Evolutionary conservation across 192 early-diverging fungal species (phyloP), one percentile per base, ranked within the genome.

Genomic region (Mortierella antarctica): DNA sequence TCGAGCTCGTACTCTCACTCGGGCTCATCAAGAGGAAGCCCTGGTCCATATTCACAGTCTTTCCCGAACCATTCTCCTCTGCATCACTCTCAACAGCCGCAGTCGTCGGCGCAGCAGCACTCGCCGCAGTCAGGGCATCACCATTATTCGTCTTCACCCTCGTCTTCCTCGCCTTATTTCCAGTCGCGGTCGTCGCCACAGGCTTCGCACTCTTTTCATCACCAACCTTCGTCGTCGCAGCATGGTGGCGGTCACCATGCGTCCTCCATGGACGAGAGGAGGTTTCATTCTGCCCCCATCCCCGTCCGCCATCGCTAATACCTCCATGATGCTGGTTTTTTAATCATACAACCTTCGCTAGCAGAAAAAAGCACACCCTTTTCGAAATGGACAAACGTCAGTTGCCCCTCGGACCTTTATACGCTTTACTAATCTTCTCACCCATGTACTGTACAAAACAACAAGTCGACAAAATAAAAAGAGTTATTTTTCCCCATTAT

Each of bases 271-370:
- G 77, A 80, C 5, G 77, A 80, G 13, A 21, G 77, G 50, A 57
- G 77, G 20, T 72, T 80, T 41, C 77, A 80, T 49, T 80, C 77
- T 11, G 77, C 77, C 18, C 77, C 77, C 18, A 80, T 80, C 54
- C 77, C 77, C 63, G 77, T 80, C 54, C 77, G 77, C 50, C 56
- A 69, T 21, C 65, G 76, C n/a, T 65, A 46, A 14, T 71, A 51
- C 53, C 10, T 39, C 12, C 8, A 20, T 0, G 13, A 18, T 15
- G 20, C 15, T 13, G 15, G 18, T 56, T 62, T 60, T 73, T 52
- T 59, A 41, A 13, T 45, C 20, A 58, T 65, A 23, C 48, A 50
- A 17, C 39, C 42, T 49, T 63, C 17, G 17, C 7, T 57, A 52
- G 13, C 18, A 52, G 7, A 10, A 39, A 21, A 41, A 39, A 39